These are phyloP conservation scores for Phaffomyces thermotolerans DNA, from an alignment of 805 yeast genomes.

Conservation along the genomic window DNA sequence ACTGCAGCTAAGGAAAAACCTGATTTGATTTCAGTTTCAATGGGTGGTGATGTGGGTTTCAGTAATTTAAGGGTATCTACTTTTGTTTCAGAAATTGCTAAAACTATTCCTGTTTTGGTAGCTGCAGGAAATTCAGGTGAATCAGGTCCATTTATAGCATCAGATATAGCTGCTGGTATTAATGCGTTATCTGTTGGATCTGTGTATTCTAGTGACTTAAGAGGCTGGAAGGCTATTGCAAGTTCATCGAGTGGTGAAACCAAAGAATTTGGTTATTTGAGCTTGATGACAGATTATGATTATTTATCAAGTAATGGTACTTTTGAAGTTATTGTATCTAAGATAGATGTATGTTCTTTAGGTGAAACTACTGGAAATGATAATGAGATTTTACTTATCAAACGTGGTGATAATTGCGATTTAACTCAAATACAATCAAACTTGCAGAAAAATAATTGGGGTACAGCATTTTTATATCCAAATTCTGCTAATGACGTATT, in stretches of 20 bases:
- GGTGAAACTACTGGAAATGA: not conserved
- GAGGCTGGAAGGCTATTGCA: constrained; percentile 5
- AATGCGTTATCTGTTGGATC: constrained; percentile 12
- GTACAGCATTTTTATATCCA: not conserved
- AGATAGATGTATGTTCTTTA: no score
- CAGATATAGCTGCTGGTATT: constrained; percentile 10
- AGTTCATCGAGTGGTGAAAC: constrained; percentile 7
- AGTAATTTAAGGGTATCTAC: constrained; percentile 6
- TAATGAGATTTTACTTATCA: constrained; percentile 1
- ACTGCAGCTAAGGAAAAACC: constrained; percentile 11
- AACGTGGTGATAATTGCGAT: constrained; percentile 2
- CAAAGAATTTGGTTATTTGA: constrained; percentile 4
- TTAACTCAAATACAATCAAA: not conserved
- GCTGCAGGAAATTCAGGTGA: constrained; percentile 15
- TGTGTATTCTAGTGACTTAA: constrained; percentile 7
- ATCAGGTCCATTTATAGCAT: constrained; percentile 8
- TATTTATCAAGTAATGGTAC: constrained; percentile 2
- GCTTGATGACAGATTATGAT: not conserved
- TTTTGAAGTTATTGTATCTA: not conserved
- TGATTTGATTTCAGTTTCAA: constrained; percentile 10
- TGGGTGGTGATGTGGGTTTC: constrained; percentile 11
- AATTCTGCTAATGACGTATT: not conserved
- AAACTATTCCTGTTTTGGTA: constrained; percentile 8
- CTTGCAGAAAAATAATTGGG: not conserved
- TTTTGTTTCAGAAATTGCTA: constrained; percentile 9